Evolutionary conservation across 2,329 filamentous ascomycete genomes (phyloP), one percentile per base, ranked within the genome.

Genomic region (Chalaropsis thielavioides): DNA sequence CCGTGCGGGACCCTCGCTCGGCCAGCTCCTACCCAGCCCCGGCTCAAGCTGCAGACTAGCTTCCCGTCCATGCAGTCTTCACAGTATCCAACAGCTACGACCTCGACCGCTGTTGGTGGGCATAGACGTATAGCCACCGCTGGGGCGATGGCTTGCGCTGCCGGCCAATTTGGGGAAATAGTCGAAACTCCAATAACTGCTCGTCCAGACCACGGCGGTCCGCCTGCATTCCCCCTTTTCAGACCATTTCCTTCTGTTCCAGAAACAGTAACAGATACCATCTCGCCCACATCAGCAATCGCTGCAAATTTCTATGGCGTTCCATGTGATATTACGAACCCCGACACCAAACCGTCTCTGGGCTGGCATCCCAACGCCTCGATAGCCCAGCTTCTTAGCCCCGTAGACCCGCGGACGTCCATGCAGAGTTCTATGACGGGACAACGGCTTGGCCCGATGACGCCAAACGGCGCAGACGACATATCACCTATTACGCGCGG

Each of bases 401-500:
- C 64, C 7, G 22, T 60, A 2, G 64, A 66, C 17, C 46, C 56
- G 15, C 40, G 54, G 15, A n/a, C 59, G 10, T 66, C 64, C 6
- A 51, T 63, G 31, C 35, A 46, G 40, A 63, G 61, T 4, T 58
- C 24, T 13, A 35, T 22, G 40, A 41, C 41, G 8, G 51, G 24
- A 17, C 56, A 66, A 64, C 71, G 66, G 60, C 68, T 78, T 22
- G 81, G 80, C 0, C 79, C 82, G 0, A 72, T 75, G 73, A 85
- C 83, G 65, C 83, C 82, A 1, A 83, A 84, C 68, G 78, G 75
- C 7, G 83, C 81, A 68, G 82, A 83, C 22, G 83, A 86, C 70
- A 82, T 86, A 64, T 84, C 82, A 61, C 83, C 83, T 5, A 79
- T 81, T 27, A 86, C 83, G 8, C 76, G 80, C 49, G 81, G 81